Base-by-base conservation (phyloP, 352 stramenopile species). In the Paralagenidium karlingii region DNA sequence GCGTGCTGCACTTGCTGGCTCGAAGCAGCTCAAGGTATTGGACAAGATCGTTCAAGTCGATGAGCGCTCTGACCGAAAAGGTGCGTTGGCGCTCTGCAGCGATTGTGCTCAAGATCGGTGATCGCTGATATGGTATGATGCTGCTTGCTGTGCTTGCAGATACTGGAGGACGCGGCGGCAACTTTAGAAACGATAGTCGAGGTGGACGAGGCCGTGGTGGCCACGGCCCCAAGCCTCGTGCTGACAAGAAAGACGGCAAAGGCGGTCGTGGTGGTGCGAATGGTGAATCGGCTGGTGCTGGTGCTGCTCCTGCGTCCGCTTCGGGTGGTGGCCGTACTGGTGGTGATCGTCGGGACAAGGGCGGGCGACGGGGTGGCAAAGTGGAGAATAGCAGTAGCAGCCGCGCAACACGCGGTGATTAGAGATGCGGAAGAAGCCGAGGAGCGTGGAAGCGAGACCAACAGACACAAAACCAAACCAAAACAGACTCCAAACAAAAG, bases 41-140 rank as follows among this genome's bases (percentile, higher is more conserved):
- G 76, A 84, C 56, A 85, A 85, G 67, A 55, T 71, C 25, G 53
- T 92, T 33, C 50, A 74, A 31, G 78, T 92, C 11, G 64, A 68
- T 19, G 75, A 92, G 42, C 45, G 45, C 37, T 58, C 53, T 11
- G 69, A 87, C 18, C 71, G 77, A 54, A 92, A 89, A 58, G 63
- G 65, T 70, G 43, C 21, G 58, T 26, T n/a, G 15, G 26, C n/a
- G 2, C 33, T 18, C 44, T 19, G 5, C 16, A 8, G 20, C 20
- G 13, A 16, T 22, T 7, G 34, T 9, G 11, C 43, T 40, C 41
- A 8, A 25, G 15, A 22, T 4, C 28, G 9, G 25, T 16, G 8
- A 24, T 36, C 22, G 10, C 12, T 46, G 16, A 29, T 26, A 6
- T 37, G 16, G 24, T 28, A 15, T 22, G 11, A 3, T 24, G 19